A percentile compares a stretch with the other conserved stretches of the same genome.
These are phyloP conservation scores for Parastagonospora nodorum DNA, from an alignment of 2,329 filamentous ascomycete species.

Conservation along the genomic window DNA sequence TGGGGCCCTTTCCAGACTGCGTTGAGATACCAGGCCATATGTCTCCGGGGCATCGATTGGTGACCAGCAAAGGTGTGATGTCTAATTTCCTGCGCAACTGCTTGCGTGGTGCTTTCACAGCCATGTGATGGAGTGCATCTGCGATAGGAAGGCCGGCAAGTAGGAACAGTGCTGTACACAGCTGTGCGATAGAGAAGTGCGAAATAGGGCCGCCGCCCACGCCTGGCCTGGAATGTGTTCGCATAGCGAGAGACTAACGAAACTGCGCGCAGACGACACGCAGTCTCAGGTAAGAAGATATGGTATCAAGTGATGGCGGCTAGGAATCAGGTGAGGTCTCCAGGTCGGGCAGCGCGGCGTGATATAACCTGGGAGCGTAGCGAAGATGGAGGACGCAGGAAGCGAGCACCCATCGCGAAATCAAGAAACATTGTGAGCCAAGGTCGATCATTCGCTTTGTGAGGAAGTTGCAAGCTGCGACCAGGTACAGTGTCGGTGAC, in stretches of 20 bases:
- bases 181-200: conserved; percentile 15
- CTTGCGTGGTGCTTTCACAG: conserved; percentile 33
- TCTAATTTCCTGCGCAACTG: conserved; percentile 38
- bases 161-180: conserved; percentile 30
- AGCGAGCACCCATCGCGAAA: conserved; percentile 17
- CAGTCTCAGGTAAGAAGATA: conserved; percentile 9
- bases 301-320: conserved; percentile 11
- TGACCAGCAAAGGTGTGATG: conserved; percentile 65
- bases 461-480: conserved; percentile 32
- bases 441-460: conserved; percentile 22
- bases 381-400: conserved; percentile 12
- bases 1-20: conserved; percentile 71
- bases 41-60: conserved; percentile 71
- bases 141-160: conserved; percentile 26
- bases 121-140: conserved; percentile 42
- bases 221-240: conserved; percentile 6
- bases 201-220: conserved; percentile 8
- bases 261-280: conserved; percentile 17
- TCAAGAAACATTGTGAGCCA: conserved; percentile 24
- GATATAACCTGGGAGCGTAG: conserved; percentile 7
- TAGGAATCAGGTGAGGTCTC: conserved; percentile 15
- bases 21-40: conserved; percentile 80
- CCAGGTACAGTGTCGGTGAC: conserved; percentile 17
- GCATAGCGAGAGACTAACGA: conserved; percentile 19
- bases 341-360: conserved; percentile 19